Conservation (phyloP, 345 rosid species). For the Ceriops tagal region DNA sequence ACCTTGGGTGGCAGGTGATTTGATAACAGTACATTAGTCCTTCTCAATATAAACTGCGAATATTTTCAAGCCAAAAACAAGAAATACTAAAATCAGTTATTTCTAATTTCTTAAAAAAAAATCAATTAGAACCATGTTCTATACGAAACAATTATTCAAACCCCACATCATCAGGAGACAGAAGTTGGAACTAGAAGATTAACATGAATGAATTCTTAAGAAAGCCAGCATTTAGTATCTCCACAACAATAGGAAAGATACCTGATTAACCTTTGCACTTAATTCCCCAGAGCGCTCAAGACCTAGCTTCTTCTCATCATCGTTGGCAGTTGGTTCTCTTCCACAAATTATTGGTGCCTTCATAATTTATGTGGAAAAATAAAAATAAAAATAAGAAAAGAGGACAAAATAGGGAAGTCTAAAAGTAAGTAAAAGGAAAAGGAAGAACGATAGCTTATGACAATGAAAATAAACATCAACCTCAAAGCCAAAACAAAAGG, state of each 20-base stretch:
- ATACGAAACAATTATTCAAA: background rate
- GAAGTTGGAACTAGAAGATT: background rate
- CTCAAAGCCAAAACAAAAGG: background rate
- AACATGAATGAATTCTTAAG: background rate
- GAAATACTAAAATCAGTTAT: background rate
- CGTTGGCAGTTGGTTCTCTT: constrained; percentile 89
- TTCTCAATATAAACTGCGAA: constrained; percentile 92
- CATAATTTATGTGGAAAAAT: constrained; percentile 12
- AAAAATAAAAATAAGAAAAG: background rate
- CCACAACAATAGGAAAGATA: constrained; percentile 23
- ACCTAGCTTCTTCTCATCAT: constrained; percentile 80
- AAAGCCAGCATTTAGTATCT: constrained; percentile 9
- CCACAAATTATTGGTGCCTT: constrained; percentile 93
- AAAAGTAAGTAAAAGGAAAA: background rate
- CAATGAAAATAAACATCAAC: background rate
- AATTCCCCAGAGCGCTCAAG: constrained; percentile 83
- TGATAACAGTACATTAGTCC: constrained; percentile 88
- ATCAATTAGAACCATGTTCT: background rate
- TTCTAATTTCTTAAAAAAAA: background rate
- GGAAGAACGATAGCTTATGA: background rate
- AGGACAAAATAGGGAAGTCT: constrained; percentile 1
- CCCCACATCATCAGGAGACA: background rate
- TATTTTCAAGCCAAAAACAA: constrained; percentile 6
- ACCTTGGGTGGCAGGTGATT: constrained; percentile 99
- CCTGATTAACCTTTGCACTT: constrained; percentile 97